Evolutionary conservation across 192 early-diverging fungal species (phyloP), one percentile per base, ranked within the genome.

Genomic region (Coemansia sp.): DNA sequence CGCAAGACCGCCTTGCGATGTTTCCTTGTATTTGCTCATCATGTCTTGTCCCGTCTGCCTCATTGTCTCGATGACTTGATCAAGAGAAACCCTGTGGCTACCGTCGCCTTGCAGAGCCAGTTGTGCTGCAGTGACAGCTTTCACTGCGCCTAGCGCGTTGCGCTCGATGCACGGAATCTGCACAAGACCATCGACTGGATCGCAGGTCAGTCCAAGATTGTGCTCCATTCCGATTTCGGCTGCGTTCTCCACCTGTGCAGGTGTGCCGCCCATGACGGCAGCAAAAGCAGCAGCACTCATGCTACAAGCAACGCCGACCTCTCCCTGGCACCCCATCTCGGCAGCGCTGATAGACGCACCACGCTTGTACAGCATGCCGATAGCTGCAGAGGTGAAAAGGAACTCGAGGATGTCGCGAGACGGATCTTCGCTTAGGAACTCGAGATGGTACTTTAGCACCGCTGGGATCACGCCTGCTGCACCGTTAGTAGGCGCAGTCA

Each of bases 21-120:
- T 98, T 67, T 98, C 96, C 79, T 98, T 98, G 84, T 98, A 98
- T 77, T 98, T 98, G 50, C 83, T 87, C 87, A 88, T 87, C 93
- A 94, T 94, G 71, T 94, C 93, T 4, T 86, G 71, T 66, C 91
- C 92, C 2, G 94, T 94, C 80, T 96, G 92, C 31, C 92, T 84
- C 94, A 96, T 96, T 1, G 94, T 94, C 74, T 93, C 92, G 68
- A 96, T 96, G 30, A 94, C 94, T 73, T 96, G 92, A 65, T 96
- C 94, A 27, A 96, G 82, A n/a, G 91, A 90, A 15, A 98, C 96
- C 23, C 91, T 74, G 69, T 94, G 94, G 40, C 81, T 81, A 20
- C 96, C 94, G 61, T 94, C 92, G n/a, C 93, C 93, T 61, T 96
- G 93, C 41, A 98, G 81, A 6, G 96, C 94, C 64, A 98, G 79